Conservation (phyloP, 129 eudicot genomes). For the Sambucus nigra region DNA sequence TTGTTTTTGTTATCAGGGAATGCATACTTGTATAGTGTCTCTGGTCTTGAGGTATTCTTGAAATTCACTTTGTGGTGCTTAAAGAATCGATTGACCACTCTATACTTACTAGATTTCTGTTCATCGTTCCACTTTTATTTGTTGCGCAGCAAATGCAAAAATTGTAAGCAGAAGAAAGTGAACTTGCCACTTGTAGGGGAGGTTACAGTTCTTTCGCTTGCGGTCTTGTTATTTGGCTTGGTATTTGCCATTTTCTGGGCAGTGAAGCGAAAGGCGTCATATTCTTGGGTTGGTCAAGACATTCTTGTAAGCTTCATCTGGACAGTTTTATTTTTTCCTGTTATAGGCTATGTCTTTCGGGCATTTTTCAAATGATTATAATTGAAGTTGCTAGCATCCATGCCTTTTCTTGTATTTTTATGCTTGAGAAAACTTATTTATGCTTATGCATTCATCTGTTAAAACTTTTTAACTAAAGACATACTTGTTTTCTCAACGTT, state of each 20-base stretch:
- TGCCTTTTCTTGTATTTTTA: no score
- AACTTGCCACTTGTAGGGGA: conserved; percentile 63
- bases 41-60: conserved; percentile 48
- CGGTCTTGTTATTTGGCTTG: conserved; percentile 40
- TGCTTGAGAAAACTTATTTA: no score
- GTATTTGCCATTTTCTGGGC: conserved; percentile 69
- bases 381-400: no score
- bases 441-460: no score
- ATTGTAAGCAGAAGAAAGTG: conserved; percentile 34
- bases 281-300: conserved; percentile 94
- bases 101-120: neutral
- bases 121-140: neutral
- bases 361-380: no score
- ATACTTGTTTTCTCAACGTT: no score
- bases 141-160: conserved; percentile 53
- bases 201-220: conserved; percentile 42
- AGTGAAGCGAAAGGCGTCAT: conserved; percentile 47
- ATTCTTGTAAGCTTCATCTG: conserved; percentile 57
- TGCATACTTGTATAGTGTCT: conserved; percentile 62
- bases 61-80: conserved; percentile 2
- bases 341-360: neutral
- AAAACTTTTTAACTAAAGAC: no score
- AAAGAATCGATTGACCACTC: neutral
- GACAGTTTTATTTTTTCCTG: neutral
- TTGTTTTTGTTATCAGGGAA: conserved; percentile 52